Conservation (phyloP, 2,329 filamentous ascomycete species). For the Fusarium scirpi region DNA sequence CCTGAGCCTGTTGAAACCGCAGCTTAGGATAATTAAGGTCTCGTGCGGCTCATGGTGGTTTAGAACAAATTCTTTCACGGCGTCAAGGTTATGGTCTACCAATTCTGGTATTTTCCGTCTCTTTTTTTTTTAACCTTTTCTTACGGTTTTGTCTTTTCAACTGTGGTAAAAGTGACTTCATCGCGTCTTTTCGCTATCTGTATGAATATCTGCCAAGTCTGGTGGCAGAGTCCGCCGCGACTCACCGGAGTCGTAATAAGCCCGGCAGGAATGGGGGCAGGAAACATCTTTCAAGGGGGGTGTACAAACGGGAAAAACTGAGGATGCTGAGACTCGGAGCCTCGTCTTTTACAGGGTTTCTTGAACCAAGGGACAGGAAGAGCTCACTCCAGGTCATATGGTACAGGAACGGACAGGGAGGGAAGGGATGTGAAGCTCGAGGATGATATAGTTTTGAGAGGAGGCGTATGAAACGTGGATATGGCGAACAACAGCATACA, state of each 20-base stretch:
- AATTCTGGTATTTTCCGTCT: slow-evolving; percentile 41
- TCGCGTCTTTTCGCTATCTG: slow-evolving; percentile 42
- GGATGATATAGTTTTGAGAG: slow-evolving; percentile 38
- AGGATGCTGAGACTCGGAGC: slow-evolving; percentile 16
- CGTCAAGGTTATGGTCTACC: slow-evolving; percentile 47
- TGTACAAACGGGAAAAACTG: slow-evolving; percentile 44
- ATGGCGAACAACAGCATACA: slow-evolving; percentile 45
- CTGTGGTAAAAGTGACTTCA: slow-evolving; percentile 45
- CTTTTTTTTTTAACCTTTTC: slow-evolving; percentile 23
- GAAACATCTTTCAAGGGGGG: slow-evolving; percentile 27
- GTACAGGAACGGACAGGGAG: slow-evolving; percentile 21
- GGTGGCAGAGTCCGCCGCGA: slow-evolving; percentile 34
- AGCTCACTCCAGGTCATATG: slow-evolving; percentile 27
- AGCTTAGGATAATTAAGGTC: slow-evolving; percentile 46
- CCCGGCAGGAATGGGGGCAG: slow-evolving; percentile 28
- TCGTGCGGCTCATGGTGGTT: slow-evolving; percentile 34
- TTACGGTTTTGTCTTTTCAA: slow-evolving; percentile 29
- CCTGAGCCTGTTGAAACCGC: slow-evolving; percentile 54
- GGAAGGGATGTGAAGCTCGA: slow-evolving; percentile 32
- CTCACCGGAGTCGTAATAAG: slow-evolving; percentile 24
- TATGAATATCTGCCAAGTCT: slow-evolving; percentile 46
- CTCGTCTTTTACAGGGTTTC: slow-evolving; percentile 7
- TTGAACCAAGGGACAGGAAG: slow-evolving; percentile 27
- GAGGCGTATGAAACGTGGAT: slow-evolving; percentile 38
- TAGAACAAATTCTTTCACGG: slow-evolving; percentile 45